Percentiles rank a stretch among this genome's conserved stretches.
These are phyloP conservation scores for Cladosporium velox DNA, from an alignment of 2,329 filamentous ascomycete species.

Conservation along the genomic window DNA sequence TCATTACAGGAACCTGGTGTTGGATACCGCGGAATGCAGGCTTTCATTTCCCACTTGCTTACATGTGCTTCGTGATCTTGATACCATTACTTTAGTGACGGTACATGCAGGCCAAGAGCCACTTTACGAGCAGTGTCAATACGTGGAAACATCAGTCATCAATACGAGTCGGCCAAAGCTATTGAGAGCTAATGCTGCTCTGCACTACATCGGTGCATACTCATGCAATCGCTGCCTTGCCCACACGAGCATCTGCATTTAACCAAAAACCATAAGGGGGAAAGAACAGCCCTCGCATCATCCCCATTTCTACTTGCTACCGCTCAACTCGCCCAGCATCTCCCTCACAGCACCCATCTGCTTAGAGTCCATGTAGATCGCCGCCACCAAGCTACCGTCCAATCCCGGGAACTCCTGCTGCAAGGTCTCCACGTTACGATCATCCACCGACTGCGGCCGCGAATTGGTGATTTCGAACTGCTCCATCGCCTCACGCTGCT, in stretches of 20 bases:
- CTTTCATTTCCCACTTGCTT: background rate
- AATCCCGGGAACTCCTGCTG: slow-evolving; percentile 47
- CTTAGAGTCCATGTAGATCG: slow-evolving; percentile 48
- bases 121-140: background rate
- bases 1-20: slow-evolving; percentile 15
- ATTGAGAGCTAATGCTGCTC: background rate
- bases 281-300: background rate
- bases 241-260: background rate
- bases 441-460: slow-evolving; percentile 40
- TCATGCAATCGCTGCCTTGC: background rate
- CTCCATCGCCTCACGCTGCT: slow-evolving; percentile 43
- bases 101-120: background rate
- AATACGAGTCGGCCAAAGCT: background rate
- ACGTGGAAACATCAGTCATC: background rate
- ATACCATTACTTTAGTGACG: background rate
- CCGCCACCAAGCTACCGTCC: slow-evolving; percentile 48
- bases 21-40: background rate
- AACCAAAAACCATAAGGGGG: background rate
- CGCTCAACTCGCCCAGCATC: slow-evolving; percentile 45
- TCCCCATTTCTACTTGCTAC: slow-evolving; percentile 7
- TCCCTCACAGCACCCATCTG: slow-evolving; percentile 46
- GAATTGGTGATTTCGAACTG: slow-evolving; percentile 47
- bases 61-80: background rate
- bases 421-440: slow-evolving; percentile 45
- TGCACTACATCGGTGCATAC: background rate